Conservation (phyloP, 495 filamentous ascomycete genomes). For the Usnea hakonensis region DNA sequence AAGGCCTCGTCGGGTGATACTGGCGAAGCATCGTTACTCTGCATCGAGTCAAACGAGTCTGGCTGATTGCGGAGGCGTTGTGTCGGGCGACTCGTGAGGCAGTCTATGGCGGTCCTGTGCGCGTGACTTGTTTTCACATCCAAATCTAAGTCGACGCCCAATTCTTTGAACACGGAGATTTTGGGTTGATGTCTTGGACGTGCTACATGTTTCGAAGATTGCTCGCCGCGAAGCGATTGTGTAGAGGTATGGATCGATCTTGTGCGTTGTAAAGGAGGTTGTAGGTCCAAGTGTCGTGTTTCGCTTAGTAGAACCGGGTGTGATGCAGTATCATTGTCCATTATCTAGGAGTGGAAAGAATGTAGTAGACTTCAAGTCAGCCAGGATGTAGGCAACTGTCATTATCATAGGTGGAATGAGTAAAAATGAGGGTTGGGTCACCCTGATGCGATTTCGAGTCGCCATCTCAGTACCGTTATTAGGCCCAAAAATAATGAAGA, state of each 20-base stretch:
- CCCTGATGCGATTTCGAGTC: conserved; percentile 1
- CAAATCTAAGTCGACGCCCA: conserved; percentile 11
- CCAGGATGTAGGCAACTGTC: background rate
- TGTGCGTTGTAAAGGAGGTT: conserved; percentile 1
- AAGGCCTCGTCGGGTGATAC: background rate
- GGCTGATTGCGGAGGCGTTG: background rate
- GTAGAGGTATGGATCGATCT: background rate
- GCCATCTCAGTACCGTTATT: too few relatives aligned
- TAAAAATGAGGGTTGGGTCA: conserved; percentile 1
- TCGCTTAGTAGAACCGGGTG: background rate
- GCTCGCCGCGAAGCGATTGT: background rate
- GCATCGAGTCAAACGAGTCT: conserved; percentile 6
- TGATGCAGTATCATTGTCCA: conserved; percentile 3
- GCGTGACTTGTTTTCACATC: background rate
- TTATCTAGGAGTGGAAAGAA: background rate
- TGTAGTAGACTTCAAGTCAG: background rate
- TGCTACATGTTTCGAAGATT: background rate
- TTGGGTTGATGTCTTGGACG: background rate
- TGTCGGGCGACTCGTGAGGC: background rate
- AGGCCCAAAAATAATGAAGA: background rate
- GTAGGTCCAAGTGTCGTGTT: background rate
- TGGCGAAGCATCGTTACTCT: conserved; percentile 2
- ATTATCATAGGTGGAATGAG: background rate
- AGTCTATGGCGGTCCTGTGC: background rate
- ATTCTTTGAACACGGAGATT: conserved; percentile 15